Evolutionary conservation across 1,139 yeast genomes (phyloP), one percentile per base, ranked within the genome.

Genomic region (Candida tropicalis): DNA sequence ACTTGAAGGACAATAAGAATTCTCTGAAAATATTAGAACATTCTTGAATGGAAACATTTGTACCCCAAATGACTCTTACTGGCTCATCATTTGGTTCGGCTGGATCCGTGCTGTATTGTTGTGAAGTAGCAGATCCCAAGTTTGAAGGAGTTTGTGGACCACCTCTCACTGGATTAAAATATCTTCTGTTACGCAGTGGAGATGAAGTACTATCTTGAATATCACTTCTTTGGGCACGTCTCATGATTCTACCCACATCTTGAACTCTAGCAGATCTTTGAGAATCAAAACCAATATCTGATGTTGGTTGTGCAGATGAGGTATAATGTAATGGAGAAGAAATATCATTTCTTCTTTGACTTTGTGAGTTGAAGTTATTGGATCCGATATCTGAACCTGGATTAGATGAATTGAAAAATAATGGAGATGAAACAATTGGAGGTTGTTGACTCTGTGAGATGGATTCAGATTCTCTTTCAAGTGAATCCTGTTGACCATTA

Each of bases 21-120:
- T 84, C 85, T 51, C 95, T 76, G 68, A 93, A 93, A 41, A 79
- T 75, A 52, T 81, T 84, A 41, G 88, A 79, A 56, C 93, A 84
- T 58, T 93, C 97, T 56, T 83, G 87, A 56, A 95, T 90, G 34
- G 95, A 86, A 24, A 93, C 97, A 60, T 93, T 91, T 2, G 99
- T 93, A 63, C 99, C 99, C 99, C 99, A 93, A 57, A 93, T 91
- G 44, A 93, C 96, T 58, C 96, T 79, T 26, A 84, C 81, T 1
- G 96, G 95, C 52, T 84, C 95, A 47, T 78, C 82, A 27, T 54
- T 56, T 35, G 33, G 40, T 37, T 48, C 61, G 22, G 52, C 48
- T 11, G 61, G 59, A 26, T 66, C 71, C 12, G 69, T 59, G 42
- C 54, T 58, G 12, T 65, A 52, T 32, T 60, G 58, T 16, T 71